phyloP scores from a whole-genome alignment of 176 grass and related monocot genomes.

The Oryza coarctata region DNA sequence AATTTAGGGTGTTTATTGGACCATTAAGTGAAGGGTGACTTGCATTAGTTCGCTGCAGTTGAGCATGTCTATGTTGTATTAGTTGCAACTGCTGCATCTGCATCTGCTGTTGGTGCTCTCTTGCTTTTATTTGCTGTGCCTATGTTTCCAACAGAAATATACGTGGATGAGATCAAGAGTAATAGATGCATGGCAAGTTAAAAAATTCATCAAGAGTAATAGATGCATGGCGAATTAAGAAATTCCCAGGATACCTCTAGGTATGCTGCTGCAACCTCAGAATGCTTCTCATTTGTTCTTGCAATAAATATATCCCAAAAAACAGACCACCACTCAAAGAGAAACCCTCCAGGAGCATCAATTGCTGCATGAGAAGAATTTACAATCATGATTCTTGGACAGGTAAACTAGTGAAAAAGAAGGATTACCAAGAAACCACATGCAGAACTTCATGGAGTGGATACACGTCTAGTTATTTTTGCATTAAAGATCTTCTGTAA shows the following conservation, averaged over 20 bases:
- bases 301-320: slow-evolving; percentile 99
- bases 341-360: slow-evolving; percentile 98
- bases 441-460: background rate
- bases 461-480: background rate
- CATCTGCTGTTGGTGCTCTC: slow-evolving; percentile 91
- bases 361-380: slow-evolving; percentile 59
- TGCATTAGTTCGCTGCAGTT: slow-evolving; percentile 73
- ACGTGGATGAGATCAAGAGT: background rate
- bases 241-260: slow-evolving; percentile 62
- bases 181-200: slow-evolving; percentile 12
- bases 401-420: background rate
- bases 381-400: slow-evolving; percentile 13
- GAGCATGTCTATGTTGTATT: slow-evolving; percentile 88
- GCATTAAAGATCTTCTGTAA: background rate
- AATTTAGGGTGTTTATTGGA: slow-evolving; percentile 67
- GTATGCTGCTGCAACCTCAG: slow-evolving; percentile 89
- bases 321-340: slow-evolving; percentile 99
- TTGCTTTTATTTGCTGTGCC: slow-evolving; percentile 88
- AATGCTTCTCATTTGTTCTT: slow-evolving; percentile 96
- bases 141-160: slow-evolving; percentile 31
- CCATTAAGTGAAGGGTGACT: slow-evolving; percentile 67
- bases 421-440: background rate
- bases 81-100: slow-evolving; percentile 95
- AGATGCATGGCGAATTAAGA: slow-evolving; percentile 2
- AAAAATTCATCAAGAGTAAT: slow-evolving; percentile 2